Percentiles rank a stretch among this genome's conserved stretches.
Conservation (phyloP, 441 rosid genomes). For the Pelargonium citronellum region DNA sequence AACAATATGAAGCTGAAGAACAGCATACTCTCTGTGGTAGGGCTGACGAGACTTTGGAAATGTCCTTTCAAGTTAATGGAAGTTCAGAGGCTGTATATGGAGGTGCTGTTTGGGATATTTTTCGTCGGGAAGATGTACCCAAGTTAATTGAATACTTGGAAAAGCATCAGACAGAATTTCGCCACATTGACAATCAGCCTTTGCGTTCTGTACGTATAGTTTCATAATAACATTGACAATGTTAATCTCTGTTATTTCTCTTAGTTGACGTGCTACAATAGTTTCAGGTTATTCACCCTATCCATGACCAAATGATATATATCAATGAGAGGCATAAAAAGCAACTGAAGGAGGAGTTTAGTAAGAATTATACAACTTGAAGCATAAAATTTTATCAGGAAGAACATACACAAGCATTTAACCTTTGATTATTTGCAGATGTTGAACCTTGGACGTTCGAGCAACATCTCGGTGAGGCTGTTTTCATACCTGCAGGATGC, state of each 20-base stretch:
- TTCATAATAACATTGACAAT: background rate
- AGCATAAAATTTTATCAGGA: too few relatives aligned
- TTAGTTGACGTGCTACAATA: too few relatives aligned
- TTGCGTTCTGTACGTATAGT: slow-evolving; percentile 42
- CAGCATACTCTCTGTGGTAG: slow-evolving; percentile 13
- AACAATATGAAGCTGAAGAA: slow-evolving; percentile 25
- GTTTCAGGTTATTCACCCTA: slow-evolving; percentile 64
- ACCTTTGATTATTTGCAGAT: slow-evolving; percentile 31
- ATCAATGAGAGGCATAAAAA: slow-evolving; percentile 61
- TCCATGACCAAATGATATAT: slow-evolving; percentile 75
- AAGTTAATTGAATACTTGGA: slow-evolving; percentile 60
- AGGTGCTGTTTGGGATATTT: slow-evolving; percentile 92
- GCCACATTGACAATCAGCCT: slow-evolving; percentile 65
- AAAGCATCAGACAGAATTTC: slow-evolving; percentile 60
- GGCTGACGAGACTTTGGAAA: slow-evolving; percentile 16
- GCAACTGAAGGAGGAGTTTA: slow-evolving; percentile 70
- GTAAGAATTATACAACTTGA: slow-evolving; percentile 27
- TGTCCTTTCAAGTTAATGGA: background rate
- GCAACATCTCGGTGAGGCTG: slow-evolving; percentile 77
- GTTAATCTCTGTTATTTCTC: background rate
- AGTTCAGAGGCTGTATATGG: background rate
- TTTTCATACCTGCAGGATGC: slow-evolving; percentile 92
- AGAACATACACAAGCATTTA: too few relatives aligned
- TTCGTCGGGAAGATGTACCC: slow-evolving; percentile 84
- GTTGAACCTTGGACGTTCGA: slow-evolving; percentile 92